Conservation (phyloP, 305 asterid genomes). For the Solanum hybrid region DNA sequence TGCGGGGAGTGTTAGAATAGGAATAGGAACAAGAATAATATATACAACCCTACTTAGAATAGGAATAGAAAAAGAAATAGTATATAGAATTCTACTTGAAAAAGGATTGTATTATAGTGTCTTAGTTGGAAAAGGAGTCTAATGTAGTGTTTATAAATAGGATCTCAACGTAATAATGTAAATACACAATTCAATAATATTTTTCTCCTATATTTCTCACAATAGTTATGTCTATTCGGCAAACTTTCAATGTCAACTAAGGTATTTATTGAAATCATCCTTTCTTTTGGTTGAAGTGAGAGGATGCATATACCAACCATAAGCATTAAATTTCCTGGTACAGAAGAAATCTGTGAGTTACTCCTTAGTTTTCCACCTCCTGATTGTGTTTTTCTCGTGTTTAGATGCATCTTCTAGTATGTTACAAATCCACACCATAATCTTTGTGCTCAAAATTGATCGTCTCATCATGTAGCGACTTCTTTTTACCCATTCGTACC, state of each 20-base stretch:
- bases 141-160: background rate
- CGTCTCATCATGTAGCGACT: background rate
- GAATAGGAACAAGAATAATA: background rate
- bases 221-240: background rate
- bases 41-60: background rate
- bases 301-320: background rate
- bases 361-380: background rate
- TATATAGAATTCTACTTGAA: background rate
- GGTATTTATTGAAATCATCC: background rate
- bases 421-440: background rate
- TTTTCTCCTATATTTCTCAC: background rate
- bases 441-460: background rate
- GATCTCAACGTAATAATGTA: background rate
- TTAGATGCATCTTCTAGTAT: background rate
- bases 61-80: background rate
- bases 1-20: background rate
- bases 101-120: background rate
- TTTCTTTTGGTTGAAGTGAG: background rate
- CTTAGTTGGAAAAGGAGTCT: background rate
- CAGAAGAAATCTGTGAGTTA: background rate
- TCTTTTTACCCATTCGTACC: background rate
- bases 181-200: background rate
- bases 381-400: background rate
- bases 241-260: background rate
- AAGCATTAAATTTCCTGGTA: background rate